Conservation (phyloP, 768 basidiomycete genomes). For the Panellus pusillus region DNA sequence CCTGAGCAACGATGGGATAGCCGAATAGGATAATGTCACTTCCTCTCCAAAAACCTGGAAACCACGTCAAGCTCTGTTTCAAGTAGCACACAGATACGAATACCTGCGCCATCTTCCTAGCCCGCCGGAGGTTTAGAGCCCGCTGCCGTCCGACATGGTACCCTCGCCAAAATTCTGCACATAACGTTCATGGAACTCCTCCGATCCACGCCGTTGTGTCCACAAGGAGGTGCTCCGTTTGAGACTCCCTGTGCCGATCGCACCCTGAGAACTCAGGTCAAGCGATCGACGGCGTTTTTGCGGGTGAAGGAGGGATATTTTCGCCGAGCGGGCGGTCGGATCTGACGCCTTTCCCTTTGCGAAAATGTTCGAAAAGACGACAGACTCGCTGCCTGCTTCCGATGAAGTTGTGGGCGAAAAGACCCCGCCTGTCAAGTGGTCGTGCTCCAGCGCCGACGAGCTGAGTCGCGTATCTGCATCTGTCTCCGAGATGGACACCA, state of each 20-base stretch:
- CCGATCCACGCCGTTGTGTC: constrained; percentile 10
- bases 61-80: neutral
- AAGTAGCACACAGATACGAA: neutral
- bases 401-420: neutral
- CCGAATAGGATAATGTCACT: constrained; percentile 12
- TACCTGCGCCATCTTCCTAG: constrained; percentile 54
- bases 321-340: constrained; percentile 22
- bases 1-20: constrained; percentile 1
- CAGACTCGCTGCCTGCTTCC: constrained; percentile 13
- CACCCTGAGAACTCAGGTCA: neutral
- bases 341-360: constrained; percentile 8
- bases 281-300: constrained; percentile 10
- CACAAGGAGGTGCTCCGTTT: constrained; percentile 33
- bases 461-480: constrained; percentile 1
- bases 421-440: constrained; percentile 1
- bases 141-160: constrained; percentile 34
- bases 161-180: constrained; percentile 24
- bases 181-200: constrained; percentile 24
- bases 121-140: constrained; percentile 43
- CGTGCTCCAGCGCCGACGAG: constrained; percentile 8
- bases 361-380: constrained; percentile 8
- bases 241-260: constrained; percentile 10
- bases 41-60: constrained; percentile 51
- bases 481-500: neutral
- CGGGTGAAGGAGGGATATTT: constrained; percentile 23